Base-by-base conservation (phyloP, 1,284 basidiomycete genomes). In the Trametes pubescens region DNA sequence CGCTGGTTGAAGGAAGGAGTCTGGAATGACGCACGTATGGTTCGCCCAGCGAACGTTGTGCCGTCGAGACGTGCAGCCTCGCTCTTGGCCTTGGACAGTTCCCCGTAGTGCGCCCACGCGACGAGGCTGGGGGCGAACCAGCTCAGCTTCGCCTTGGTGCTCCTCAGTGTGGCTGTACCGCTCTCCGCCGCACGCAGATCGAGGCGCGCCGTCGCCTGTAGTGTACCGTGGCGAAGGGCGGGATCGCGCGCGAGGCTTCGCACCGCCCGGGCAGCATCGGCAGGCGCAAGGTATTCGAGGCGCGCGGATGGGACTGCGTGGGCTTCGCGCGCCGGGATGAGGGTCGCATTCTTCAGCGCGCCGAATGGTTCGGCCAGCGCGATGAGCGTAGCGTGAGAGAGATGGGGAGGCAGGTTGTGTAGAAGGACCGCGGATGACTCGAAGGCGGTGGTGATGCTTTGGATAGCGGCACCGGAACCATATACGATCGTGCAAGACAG, bases 391-490 rank as follows among this genome's bases (percentile, higher is more conserved):
- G 49, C 26, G 7, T 61, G 64, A 1, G 64, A 58, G 10, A 48
- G 21, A 2, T 44, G 9, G 6, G 26, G 14, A 10, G 69, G 67
- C 11, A 72, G 37, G 47, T 65, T 65, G 18, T 76, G 78, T 10
- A 85, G 65, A 26, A 78, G 55, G 32, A 82, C 60, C 22, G 70
- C 65, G 13, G 60, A 59, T 0, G 81, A 80, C 51, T 85, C 82
- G 22, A 80, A 81, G 2, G 78, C 68, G 2, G 82, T 81, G 22
- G 69, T 70, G 32, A 85, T 68, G 13, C 75, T 51, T 24, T 72
- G 65, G 4, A 81, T 76, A 21, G 68, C 65, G 26, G 76, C 76
- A 48, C 78, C 75, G 34, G 75, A 60, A 9, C 78, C 79, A 66
- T 82, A 83, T 2, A 63, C 64, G 24, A 84, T 75, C 34, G 69